These are phyloP conservation scores for Waltergamsia citrina DNA, from an alignment of 2,329 filamentous ascomycete genomes.

Conservation along the genomic window DNA sequence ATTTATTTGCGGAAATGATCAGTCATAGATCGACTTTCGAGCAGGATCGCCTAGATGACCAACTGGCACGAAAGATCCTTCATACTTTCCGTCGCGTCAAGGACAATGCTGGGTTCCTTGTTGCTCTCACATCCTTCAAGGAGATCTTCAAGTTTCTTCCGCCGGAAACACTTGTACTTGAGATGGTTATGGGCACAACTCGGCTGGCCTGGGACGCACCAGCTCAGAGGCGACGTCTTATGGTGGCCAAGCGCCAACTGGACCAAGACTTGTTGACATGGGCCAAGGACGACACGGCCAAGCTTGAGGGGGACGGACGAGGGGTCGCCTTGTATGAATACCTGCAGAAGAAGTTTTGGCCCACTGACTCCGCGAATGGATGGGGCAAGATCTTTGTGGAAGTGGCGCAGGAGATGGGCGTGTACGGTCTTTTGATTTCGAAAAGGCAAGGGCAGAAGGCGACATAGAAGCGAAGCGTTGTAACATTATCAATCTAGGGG, in stretches of 20 bases:
- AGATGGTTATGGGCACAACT: constrained; percentile 33
- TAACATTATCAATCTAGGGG: background rate
- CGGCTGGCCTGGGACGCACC: constrained; percentile 32
- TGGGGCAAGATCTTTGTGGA: constrained; percentile 16
- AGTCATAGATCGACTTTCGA: constrained; percentile 36
- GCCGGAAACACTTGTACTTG: constrained; percentile 34
- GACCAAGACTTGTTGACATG: constrained; percentile 24
- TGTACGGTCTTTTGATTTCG: constrained; percentile 21
- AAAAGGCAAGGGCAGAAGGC: constrained; percentile 3
- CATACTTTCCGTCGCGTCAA: constrained; percentile 38
- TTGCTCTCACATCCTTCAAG: constrained; percentile 33
- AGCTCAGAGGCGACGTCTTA: constrained; percentile 27
- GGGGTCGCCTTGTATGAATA: constrained; percentile 31
- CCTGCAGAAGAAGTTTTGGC: constrained; percentile 28
- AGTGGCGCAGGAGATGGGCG: constrained; percentile 32
- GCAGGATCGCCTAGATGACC: constrained; percentile 35
- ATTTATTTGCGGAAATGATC: constrained; percentile 38
- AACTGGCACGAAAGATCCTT: constrained; percentile 38
- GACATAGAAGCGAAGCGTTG: constrained; percentile 2
- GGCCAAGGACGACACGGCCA: constrained; percentile 18
- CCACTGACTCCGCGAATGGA: constrained; percentile 12
- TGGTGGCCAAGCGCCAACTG: constrained; percentile 30
- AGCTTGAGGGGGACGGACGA: constrained; percentile 22
- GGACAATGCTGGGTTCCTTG: constrained; percentile 33
- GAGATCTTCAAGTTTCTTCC: constrained; percentile 32